These are phyloP conservation scores for Cylindrotheca closterium DNA, from an alignment of 108 stramenopile genomes.

Conservation along the genomic window DNA sequence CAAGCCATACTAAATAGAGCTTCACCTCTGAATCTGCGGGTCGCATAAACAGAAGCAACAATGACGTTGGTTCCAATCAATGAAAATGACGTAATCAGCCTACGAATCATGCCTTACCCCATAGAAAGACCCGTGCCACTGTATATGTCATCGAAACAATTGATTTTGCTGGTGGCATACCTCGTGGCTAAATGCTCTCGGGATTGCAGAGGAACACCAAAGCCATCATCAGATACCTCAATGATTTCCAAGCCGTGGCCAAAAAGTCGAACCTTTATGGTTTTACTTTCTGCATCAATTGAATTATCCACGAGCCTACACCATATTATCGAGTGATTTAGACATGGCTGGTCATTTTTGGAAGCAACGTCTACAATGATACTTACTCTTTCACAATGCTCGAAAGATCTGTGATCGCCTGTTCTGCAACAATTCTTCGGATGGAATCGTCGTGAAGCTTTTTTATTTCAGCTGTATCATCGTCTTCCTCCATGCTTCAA, in stretches of 20 bases:
- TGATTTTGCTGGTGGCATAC: conserved; percentile 87
- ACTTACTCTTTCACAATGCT: conserved; percentile 91
- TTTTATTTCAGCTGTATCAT: conserved; percentile 17
- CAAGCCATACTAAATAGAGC: conserved; percentile 84
- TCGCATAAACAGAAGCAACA: too few relatives aligned
- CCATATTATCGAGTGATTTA: too few relatives aligned
- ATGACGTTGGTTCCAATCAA: not conserved
- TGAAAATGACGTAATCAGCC: too few relatives aligned
- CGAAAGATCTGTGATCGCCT: conserved; percentile 82
- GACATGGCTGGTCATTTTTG: too few relatives aligned
- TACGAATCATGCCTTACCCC: too few relatives aligned
- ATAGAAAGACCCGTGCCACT: conserved; percentile 27
- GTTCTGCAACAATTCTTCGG: conserved; percentile 80
- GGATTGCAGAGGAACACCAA: conserved; percentile 63
- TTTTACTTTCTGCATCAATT: conserved; percentile 75
- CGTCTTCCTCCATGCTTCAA: not conserved
- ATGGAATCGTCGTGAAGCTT: conserved; percentile 32
- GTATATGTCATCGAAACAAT: conserved; percentile 75
- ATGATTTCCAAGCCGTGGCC: conserved; percentile 78
- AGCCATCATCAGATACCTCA: conserved; percentile 87
- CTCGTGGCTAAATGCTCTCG: conserved; percentile 64
- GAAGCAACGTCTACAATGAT: too few relatives aligned
- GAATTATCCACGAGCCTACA: conserved; percentile 90
- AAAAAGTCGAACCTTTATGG: conserved; percentile 73
- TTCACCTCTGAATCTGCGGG: conserved; percentile 93